A percentile compares a stretch with the other conserved stretches of the same genome.
Evolutionary conservation across 352 stramenopile species (phyloP).

Genomic region (Phytophthora cactorum): DNA sequence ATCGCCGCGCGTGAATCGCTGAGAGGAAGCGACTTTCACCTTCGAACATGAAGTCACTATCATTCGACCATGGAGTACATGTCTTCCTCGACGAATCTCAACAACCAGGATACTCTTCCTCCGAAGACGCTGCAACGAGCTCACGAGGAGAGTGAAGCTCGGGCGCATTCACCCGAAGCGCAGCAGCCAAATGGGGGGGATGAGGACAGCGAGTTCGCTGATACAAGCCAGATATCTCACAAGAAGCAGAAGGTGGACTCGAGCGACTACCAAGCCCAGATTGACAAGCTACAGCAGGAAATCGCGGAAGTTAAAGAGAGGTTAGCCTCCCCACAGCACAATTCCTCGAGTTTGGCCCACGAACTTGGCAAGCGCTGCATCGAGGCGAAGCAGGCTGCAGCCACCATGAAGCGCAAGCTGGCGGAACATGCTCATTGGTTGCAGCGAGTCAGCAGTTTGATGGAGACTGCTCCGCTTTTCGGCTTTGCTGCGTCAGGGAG

Average conservation of each 20-base stretch:
- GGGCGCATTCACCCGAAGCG: neutral
- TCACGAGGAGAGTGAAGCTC: conserved; percentile 12
- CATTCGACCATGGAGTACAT: conserved; percentile 27
- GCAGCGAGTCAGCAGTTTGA: conserved; percentile 48
- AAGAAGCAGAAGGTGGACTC: conserved; percentile 66
- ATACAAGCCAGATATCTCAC: conserved; percentile 27
- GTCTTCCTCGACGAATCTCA: conserved; percentile 15
- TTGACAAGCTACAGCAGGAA: conserved; percentile 43
- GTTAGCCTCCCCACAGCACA: conserved; percentile 17
- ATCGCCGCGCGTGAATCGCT: conserved; percentile 2
- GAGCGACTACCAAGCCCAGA: conserved; percentile 37
- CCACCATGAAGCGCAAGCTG: conserved; percentile 53
- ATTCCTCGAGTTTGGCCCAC: conserved; percentile 2
- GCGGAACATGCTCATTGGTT: conserved; percentile 59
- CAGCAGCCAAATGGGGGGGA: neutral
- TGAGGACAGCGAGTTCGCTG: conserved; percentile 18
- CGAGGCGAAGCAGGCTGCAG: conserved; percentile 44
- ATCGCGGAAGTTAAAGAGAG: conserved; percentile 36
- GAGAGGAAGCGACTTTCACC: conserved; percentile 8
- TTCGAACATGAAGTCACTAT: conserved; percentile 2
- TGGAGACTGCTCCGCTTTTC: conserved; percentile 60
- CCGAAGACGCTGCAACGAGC: conserved; percentile 17
- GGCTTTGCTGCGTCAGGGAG: conserved; percentile 24
- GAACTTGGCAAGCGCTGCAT: conserved; percentile 34
- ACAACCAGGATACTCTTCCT: conserved; percentile 21